These are phyloP conservation scores for Zarea fungicola DNA, from an alignment of 2,329 filamentous ascomycete genomes.

Conservation along the genomic window DNA sequence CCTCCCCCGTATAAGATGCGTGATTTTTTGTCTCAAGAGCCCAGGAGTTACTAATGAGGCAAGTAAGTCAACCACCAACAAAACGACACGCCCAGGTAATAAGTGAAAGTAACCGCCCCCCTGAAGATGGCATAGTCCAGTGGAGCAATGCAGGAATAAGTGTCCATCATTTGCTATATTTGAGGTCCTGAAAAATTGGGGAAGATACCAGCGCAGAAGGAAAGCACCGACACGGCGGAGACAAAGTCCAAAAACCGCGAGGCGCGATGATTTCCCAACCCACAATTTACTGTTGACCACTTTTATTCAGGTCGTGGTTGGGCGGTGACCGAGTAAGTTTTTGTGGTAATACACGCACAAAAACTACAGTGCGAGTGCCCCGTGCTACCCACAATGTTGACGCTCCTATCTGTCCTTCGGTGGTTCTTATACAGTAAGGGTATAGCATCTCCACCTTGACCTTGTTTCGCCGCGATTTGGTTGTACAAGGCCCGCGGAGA, in stretches of 20 bases:
- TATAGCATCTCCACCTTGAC: no score
- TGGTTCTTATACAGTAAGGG: no score
- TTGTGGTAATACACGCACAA: neutral
- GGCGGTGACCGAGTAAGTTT: constrained; percentile 5
- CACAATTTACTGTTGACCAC: neutral
- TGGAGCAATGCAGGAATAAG: no score
- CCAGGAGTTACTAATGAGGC: constrained; percentile 4
- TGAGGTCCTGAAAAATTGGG: no score
- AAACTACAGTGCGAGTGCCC: no score
- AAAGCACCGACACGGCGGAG: no score
- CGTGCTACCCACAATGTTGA: no score
- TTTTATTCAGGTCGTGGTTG: neutral
- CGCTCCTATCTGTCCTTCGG: no score
- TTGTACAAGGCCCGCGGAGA: constrained; percentile 1
- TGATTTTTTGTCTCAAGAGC: constrained; percentile 9
- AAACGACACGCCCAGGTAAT: neutral
- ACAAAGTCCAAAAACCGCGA: neutral
- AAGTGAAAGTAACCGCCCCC: neutral
- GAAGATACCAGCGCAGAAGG: no score
- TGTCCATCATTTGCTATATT: no score
- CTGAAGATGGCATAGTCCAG: constrained; percentile 9
- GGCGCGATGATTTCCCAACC: neutral
- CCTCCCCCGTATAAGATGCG: no score
- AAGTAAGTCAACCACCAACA: constrained; percentile 1
- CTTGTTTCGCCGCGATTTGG: constrained; percentile 4